These are phyloP conservation scores for Bryopsis sp. DNA, from an alignment of 139 green algal genomes.

Conservation along the genomic window DNA sequence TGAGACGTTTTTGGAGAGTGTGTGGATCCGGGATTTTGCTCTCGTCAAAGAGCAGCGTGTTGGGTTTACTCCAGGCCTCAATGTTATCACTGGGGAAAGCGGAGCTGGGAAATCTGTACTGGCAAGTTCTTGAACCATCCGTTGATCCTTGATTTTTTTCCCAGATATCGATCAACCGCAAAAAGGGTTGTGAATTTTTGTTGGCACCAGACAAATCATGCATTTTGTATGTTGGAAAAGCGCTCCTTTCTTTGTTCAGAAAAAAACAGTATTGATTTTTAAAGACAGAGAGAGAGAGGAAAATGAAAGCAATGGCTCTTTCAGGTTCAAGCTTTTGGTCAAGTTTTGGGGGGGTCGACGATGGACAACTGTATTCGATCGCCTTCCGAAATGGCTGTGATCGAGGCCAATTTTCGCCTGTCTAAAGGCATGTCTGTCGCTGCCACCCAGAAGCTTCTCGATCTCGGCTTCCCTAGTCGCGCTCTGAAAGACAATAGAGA, in stretches of 20 bases:
- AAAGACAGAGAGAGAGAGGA: too few relatives aligned
- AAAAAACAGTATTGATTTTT: too few relatives aligned
- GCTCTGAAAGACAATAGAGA: too few relatives aligned
- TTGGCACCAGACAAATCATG: too few relatives aligned
- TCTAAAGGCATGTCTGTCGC: background rate
- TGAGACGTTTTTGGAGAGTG: slow-evolving; percentile 10
- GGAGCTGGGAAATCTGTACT: slow-evolving; percentile 83
- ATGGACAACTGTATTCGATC: slow-evolving; percentile 50
- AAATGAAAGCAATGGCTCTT: too few relatives aligned
- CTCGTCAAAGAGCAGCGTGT: slow-evolving; percentile 59
- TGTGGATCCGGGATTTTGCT: slow-evolving; percentile 69
- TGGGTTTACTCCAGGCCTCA: slow-evolving; percentile 61
- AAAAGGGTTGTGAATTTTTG: too few relatives aligned
- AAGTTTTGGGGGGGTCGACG: slow-evolving; percentile 58
- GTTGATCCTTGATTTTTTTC: slow-evolving; percentile 2
- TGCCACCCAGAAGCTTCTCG: slow-evolving; percentile 26
- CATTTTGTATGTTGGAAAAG: too few relatives aligned
- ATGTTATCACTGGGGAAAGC: slow-evolving; percentile 77
- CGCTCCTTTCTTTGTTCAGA: too few relatives aligned
- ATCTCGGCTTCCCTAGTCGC: slow-evolving; percentile 22
- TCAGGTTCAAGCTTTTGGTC: slow-evolving; percentile 47
- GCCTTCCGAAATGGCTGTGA: slow-evolving; percentile 41
- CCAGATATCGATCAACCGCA: too few relatives aligned
- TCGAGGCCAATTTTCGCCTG: slow-evolving; percentile 49
- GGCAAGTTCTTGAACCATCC: slow-evolving; percentile 26